Evolutionary conservation across 2,329 filamentous ascomycete species (phyloP), one percentile per base, ranked within the genome.

Genomic region (Laburnicola sp.): DNA sequence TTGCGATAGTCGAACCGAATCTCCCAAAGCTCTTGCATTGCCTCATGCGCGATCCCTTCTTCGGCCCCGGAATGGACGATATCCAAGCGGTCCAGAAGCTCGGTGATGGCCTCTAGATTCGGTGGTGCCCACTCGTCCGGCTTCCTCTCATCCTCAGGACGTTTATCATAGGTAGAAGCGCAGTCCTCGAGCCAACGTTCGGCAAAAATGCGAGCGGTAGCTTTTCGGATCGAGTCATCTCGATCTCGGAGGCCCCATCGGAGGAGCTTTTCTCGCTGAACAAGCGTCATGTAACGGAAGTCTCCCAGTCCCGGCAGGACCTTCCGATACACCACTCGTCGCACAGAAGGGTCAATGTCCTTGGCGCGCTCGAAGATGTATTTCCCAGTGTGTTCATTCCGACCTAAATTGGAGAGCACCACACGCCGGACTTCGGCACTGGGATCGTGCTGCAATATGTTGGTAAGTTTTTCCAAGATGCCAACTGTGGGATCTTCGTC

Each of bases 141-240:
- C 4, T 82, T 75, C 40, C 63, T 73, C 40, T 79, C 77, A 4
- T 81, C 79, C 41, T 81, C 80, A 27, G 82, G 82, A 7, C 84
- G 83, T 16, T 80, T 78, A 32, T 86, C 82, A 6, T 80, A 77
- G 1, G 82, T 79, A 2, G 87, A 87, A 4, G 89, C 91, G 63
- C 92, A 97, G 66, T 97, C 91, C 68, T 97, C 93, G 54, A 99
- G 93, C 94, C 94, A 99, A n/a, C 91, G 85, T 67, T 97, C 92
- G 54, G 88, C 86, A 76, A 99, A 99, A 5, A 97, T 79, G 39
- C 89, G 87, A 6, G 89, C 91, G 3, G 94, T 89, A 6, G 93
- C 93, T 71, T 96, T 96, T 45, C 92, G 86, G 9, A 99, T 94
- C 61, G 88, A 91, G 60, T 97, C 93, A 60, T 99, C 94, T 72